Conservation (phyloP, 352 stramenopile species). For the Blastocystis sp. region DNA sequence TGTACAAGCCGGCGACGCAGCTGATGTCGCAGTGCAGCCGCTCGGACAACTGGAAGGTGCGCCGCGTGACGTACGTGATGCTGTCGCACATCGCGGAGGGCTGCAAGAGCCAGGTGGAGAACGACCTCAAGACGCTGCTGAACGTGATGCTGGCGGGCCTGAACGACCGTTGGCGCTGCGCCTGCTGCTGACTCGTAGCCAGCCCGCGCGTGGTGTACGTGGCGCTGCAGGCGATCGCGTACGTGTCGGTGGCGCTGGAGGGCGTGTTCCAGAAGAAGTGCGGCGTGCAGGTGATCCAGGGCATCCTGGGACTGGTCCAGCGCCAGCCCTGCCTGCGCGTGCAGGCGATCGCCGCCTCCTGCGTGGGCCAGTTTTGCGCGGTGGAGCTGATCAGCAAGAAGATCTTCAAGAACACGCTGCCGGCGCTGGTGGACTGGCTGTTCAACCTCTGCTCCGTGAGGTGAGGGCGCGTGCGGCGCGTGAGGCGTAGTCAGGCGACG, state of each 20-base stretch:
- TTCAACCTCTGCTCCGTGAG: neutral
- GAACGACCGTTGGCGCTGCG: neutral
- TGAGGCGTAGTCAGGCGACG: neutral
- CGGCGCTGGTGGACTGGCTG: conserved; percentile 20
- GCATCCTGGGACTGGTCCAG: conserved; percentile 32
- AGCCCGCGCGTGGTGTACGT: conserved; percentile 36
- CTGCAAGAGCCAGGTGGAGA: conserved; percentile 50
- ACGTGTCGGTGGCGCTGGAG: conserved; percentile 30
- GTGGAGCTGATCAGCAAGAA: conserved; percentile 53
- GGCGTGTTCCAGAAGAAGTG: conserved; percentile 51
- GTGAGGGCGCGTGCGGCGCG: neutral
- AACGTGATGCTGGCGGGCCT: conserved; percentile 27
- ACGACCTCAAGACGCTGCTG: neutral
- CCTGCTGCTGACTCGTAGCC: neutral
- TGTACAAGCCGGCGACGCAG: conserved; percentile 39
- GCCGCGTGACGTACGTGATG: conserved; percentile 23
- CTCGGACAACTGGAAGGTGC: conserved; percentile 22
- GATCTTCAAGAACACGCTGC: conserved; percentile 43
- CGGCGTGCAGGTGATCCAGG: conserved; percentile 32
- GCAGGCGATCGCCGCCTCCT: conserved; percentile 41
- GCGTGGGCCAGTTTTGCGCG: conserved; percentile 37
- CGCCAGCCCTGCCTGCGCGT: conserved; percentile 33
- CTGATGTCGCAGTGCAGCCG: conserved; percentile 22
- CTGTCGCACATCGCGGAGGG: conserved; percentile 31
- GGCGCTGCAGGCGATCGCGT: conserved; percentile 37